phyloP scores from a whole-genome alignment of 306 rosid genomes.

The Fragaria nilgerrensis region DNA sequence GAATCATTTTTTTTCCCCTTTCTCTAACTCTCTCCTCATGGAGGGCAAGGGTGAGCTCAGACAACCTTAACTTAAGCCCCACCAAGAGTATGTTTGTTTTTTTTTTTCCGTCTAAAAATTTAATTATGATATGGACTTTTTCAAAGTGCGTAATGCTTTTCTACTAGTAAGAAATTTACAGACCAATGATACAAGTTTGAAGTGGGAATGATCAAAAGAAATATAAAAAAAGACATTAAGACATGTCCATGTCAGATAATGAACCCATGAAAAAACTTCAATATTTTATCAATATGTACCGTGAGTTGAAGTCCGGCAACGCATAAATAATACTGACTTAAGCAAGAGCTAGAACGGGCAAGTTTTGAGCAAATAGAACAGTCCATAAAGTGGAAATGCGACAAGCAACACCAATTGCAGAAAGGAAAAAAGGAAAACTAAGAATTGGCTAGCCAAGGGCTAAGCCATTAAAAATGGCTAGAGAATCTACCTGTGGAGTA shows the following conservation, averaged over 20 bases:
- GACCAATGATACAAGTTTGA: neutral
- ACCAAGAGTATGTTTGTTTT: neutral
- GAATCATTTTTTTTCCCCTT: neutral
- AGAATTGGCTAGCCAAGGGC: constrained; percentile 12
- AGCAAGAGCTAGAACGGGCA: neutral
- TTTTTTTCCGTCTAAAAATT: neutral
- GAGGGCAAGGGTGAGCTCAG: neutral
- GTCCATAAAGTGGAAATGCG: constrained; percentile 2
- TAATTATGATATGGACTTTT: neutral
- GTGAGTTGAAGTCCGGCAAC: neutral
- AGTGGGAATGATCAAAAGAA: neutral
- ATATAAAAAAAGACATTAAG: neutral
- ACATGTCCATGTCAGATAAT: neutral
- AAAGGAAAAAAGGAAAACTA: constrained; percentile 6
- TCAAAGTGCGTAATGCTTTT: neutral
- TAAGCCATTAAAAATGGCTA: constrained; percentile 10
- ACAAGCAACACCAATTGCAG: neutral
- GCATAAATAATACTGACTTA: neutral
- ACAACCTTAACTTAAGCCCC: neutral
- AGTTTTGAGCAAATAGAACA: neutral
- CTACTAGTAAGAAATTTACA: neutral
- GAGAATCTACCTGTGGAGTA: constrained; percentile 82
- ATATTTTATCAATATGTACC: neutral
- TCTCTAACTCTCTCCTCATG: neutral
- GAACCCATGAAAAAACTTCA: neutral